Evolutionary conservation across 495 filamentous ascomycete genomes (phyloP).

Genomic region (Choiromyces venosus): DNA sequence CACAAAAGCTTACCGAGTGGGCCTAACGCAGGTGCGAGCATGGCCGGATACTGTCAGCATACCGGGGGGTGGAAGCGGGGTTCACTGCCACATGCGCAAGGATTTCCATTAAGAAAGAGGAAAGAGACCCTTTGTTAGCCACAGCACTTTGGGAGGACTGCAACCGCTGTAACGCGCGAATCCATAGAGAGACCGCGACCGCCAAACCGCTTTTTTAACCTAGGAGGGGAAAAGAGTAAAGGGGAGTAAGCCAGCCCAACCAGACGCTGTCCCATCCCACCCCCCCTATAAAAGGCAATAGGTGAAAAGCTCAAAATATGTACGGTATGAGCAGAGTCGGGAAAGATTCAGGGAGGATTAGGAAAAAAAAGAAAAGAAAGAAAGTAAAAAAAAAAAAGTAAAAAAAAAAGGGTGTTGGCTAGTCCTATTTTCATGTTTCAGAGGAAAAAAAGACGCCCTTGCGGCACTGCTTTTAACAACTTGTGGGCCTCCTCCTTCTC

Average conservation of each 20-base stretch:
- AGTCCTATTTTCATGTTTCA: not conserved
- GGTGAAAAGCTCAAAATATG: not conserved
- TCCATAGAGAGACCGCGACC: not conserved
- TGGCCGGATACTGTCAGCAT: not conserved
- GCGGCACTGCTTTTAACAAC: slow-evolving; percentile 30
- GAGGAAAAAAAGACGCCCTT: not conserved
- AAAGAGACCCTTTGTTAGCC: not conserved
- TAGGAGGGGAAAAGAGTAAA: not conserved
- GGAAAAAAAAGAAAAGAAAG: not conserved
- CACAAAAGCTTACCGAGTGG: not conserved
- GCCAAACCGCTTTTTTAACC: not conserved
- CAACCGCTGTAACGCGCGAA: no score
- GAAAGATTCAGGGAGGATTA: not conserved
- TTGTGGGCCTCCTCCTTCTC: slow-evolving; percentile 25
- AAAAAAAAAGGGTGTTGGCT: not conserved
- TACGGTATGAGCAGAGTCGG: not conserved
- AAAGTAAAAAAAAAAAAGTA: not conserved
- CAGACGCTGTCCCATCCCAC: not conserved
- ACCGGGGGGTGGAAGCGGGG: not conserved
- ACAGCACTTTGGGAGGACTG: not conserved
- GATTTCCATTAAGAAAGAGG: not conserved
- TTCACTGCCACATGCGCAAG: not conserved
- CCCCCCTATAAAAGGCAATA: not conserved
- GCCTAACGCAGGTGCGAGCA: not conserved
- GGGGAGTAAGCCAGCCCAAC: not conserved